These are phyloP conservation scores for Fusarium sp. DNA, from an alignment of 2,329 filamentous ascomycete genomes.

Conservation along the genomic window DNA sequence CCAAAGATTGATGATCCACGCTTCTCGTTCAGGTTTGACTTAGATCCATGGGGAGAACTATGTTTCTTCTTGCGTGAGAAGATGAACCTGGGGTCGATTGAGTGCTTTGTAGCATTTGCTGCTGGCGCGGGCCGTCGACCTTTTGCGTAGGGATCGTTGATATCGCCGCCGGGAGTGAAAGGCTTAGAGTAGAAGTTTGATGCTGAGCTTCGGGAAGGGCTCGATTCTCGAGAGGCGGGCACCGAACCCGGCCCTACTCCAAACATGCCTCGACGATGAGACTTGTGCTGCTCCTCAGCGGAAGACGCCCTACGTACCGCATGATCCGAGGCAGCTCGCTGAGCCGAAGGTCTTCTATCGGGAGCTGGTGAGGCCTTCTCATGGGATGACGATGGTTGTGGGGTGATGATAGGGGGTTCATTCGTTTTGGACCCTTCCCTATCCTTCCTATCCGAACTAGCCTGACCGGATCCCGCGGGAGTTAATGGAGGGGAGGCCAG, in stretches of 20 bases:
- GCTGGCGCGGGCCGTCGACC: conserved; percentile 79
- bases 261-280: conserved; percentile 69
- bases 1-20: conserved; percentile 60
- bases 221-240: conserved; percentile 70
- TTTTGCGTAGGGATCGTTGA: conserved; percentile 89
- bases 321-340: conserved; percentile 60
- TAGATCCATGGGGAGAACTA: conserved; percentile 66
- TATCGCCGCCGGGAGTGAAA: conserved; percentile 82
- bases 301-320: conserved; percentile 58
- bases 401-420: conserved; percentile 69
- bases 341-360: conserved; percentile 55
- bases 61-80: conserved; percentile 82
- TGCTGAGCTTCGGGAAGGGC: conserved; percentile 73
- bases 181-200: conserved; percentile 77
- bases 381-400: conserved; percentile 72
- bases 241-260: conserved; percentile 65
- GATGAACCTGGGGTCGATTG: conserved; percentile 84
- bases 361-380: conserved; percentile 61
- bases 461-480: conserved; percentile 77
- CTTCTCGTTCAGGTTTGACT: conserved; percentile 67
- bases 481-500: conserved; percentile 92
- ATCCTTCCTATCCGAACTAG: conserved; percentile 48
- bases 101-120: conserved; percentile 70
- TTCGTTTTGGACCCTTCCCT: conserved; percentile 55
- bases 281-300: conserved; percentile 53